Conservation (phyloP, 768 basidiomycete genomes). For the Tylopilus plumbeoviolaceoides region DNA sequence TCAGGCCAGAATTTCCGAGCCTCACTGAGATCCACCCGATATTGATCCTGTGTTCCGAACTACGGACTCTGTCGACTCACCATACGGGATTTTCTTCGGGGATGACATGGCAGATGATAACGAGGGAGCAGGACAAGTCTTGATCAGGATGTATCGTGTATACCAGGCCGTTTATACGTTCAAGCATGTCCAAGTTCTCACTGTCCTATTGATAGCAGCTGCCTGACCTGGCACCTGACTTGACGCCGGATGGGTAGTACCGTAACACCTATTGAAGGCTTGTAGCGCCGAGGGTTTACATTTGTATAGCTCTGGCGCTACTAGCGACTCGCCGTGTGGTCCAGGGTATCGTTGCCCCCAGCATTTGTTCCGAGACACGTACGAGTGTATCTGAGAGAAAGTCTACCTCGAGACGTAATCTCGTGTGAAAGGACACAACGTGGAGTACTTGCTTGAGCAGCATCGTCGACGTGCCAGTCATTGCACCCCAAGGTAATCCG, state of each 20-base stretch:
- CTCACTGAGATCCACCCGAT: conserved; percentile 26
- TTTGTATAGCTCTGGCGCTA: too few species aligned
- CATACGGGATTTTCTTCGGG: conserved; percentile 30
- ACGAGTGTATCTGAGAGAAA: background rate
- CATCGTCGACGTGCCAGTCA: background rate
- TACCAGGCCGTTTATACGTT: background rate
- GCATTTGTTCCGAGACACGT: background rate
- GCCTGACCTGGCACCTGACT: conserved; percentile 3
- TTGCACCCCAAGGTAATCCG: too few species aligned
- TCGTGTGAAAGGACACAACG: conserved; percentile 16
- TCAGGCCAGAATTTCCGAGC: conserved; percentile 45
- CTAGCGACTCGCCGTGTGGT: too few species aligned
- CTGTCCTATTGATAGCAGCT: conserved; percentile 15
- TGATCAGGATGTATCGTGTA: background rate
- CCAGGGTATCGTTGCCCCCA: too few species aligned
- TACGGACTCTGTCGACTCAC: conserved; percentile 17
- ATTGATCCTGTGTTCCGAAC: background rate
- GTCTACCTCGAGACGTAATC: conserved; percentile 2
- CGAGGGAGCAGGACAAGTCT: background rate
- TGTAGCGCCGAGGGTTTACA: background rate
- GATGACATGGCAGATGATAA: conserved; percentile 17
- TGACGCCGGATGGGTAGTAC: too few species aligned
- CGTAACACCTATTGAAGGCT: background rate
- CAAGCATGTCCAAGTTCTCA: conserved; percentile 5
- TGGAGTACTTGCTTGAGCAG: background rate